A percentile compares a stretch with the other conserved stretches of the same genome.
phyloP scores from a whole-genome alignment of 257 asterid genomes.

The Eucommia ulmoides region DNA sequence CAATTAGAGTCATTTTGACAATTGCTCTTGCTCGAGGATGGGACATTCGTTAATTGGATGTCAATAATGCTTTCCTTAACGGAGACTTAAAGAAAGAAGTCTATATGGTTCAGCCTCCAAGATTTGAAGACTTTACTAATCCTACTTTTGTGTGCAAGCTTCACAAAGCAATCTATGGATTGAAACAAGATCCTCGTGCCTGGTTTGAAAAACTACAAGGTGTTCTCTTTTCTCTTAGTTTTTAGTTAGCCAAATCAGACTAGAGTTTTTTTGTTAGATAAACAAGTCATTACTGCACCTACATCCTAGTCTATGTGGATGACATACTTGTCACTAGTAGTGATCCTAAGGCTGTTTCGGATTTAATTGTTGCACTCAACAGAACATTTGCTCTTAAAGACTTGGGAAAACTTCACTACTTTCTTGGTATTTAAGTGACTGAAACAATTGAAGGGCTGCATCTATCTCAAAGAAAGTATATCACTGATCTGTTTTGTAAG shows the following conservation, averaged over 20 bases:
- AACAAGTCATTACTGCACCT: neutral
- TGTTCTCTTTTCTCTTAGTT: neutral
- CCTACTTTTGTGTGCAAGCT: neutral
- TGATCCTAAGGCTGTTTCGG: neutral
- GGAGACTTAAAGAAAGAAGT: neutral
- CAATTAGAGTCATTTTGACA: neutral
- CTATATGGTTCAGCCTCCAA: neutral
- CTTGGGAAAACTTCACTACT: neutral
- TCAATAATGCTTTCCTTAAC: neutral
- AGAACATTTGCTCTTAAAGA: neutral
- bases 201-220: neutral
- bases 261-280: too few species aligned
- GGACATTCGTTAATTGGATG: neutral
- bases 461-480: neutral
- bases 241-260: neutral
- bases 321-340: neutral
- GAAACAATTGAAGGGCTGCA: neutral
- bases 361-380: neutral
- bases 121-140: neutral
- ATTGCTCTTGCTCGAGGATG: neutral
- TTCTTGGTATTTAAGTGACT: neutral
- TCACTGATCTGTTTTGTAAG: neutral
- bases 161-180: neutral
- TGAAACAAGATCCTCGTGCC: neutral
- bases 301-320: neutral